Conservation (phyloP, 176 grass and related monocot species). For the Typha latifolia region DNA sequence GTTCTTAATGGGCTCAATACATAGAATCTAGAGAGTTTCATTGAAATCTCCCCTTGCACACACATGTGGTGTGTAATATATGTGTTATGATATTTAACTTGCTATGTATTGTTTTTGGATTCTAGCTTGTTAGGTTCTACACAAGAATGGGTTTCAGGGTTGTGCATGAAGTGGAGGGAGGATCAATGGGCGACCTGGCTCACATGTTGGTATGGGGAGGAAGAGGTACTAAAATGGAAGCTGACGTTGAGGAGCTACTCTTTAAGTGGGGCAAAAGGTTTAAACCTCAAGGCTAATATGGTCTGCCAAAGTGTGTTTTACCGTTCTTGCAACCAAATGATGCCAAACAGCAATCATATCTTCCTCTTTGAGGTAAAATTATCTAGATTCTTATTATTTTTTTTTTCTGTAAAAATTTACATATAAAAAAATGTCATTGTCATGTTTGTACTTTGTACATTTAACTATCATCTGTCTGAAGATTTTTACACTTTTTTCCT, state of each 20-base stretch:
- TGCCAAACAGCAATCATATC: not conserved
- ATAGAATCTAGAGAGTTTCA: too few species aligned
- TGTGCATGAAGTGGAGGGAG: slow-evolving; percentile 73
- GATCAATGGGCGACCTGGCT: slow-evolving; percentile 54
- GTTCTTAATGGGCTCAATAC: too few species aligned
- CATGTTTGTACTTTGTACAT: too few species aligned
- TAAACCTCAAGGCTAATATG: slow-evolving; percentile 28
- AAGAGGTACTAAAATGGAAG: slow-evolving; percentile 87
- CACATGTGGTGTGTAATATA: too few species aligned
- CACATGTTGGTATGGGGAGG: slow-evolving; percentile 97
- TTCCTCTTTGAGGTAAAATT: not conserved
- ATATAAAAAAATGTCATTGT: too few species aligned
- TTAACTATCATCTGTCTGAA: too few species aligned
- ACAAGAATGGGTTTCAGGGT: slow-evolving; percentile 79
- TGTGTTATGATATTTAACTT: too few species aligned
- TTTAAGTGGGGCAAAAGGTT: slow-evolving; percentile 67
- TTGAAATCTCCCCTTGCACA: too few species aligned
- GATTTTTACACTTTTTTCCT: too few species aligned
- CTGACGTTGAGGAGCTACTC: slow-evolving; percentile 65
- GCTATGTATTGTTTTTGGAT: not conserved
- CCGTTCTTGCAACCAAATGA: not conserved
- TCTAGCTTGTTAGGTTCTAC: slow-evolving; percentile 78
- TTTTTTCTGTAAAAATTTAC: too few species aligned
- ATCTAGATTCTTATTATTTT: not conserved
- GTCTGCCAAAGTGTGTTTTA: not conserved